Conservation (phyloP, 148 eudicot genomes). For the Drosera capensis region DNA sequence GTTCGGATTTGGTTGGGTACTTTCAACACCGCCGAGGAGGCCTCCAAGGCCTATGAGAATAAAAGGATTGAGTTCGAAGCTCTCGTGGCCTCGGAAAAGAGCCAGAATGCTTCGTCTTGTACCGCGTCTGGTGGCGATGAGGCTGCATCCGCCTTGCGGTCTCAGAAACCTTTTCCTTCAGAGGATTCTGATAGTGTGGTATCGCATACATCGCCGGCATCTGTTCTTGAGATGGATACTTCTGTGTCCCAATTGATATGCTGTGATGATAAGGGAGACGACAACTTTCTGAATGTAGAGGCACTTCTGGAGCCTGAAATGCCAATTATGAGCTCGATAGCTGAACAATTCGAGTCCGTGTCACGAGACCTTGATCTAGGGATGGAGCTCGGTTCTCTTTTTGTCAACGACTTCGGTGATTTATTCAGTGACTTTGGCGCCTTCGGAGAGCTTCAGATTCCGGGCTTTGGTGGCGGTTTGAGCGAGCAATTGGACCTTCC, state of each 20-base stretch:
- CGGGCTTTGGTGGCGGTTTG: conserved; percentile 21
- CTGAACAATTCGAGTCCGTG: conserved; percentile 13
- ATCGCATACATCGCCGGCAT: conserved; percentile 40
- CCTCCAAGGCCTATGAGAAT: conserved; percentile 45
- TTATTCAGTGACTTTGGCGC: conserved; percentile 22
- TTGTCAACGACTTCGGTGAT: conserved; percentile 20
- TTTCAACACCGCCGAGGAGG: conserved; percentile 59
- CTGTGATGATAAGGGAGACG: not conserved
- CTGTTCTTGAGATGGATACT: conserved; percentile 40
- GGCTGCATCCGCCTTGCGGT: conserved; percentile 1
- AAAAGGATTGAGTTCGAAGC: conserved; percentile 28
- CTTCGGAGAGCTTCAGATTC: conserved; percentile 22
- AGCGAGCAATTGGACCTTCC: conserved; percentile 38
- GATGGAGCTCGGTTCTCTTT: conserved; percentile 26
- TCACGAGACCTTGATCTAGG: conserved; percentile 37
- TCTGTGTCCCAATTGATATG: conserved; percentile 9
- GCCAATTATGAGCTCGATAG: not conserved
- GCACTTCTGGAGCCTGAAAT: not conserved
- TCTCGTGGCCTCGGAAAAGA: conserved; percentile 15
- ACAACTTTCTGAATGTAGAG: not conserved
- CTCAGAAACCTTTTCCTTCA: conserved; percentile 16
- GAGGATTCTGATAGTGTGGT: conserved; percentile 28
- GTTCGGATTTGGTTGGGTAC: conserved; percentile 69
- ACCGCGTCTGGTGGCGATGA: conserved; percentile 2
- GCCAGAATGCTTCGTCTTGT: conserved; percentile 16